A percentile compares a stretch with the other conserved stretches of the same genome.
These are phyloP conservation scores for Myriosclerotinia scirpicola DNA, from an alignment of 2,329 filamentous ascomycete genomes.

Conservation along the genomic window DNA sequence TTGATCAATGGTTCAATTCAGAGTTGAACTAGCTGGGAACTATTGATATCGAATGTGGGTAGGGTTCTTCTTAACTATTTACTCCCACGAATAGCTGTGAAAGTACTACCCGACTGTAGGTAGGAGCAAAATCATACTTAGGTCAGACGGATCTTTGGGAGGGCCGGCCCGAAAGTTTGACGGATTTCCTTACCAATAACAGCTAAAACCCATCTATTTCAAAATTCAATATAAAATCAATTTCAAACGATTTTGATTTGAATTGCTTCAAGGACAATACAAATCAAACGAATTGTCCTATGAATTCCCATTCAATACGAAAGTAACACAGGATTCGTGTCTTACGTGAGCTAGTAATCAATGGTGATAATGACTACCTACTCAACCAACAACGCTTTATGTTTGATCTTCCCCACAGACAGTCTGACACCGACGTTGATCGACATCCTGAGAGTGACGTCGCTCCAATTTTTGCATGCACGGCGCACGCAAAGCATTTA, in stretches of 20 bases:
- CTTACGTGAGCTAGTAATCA: background rate
- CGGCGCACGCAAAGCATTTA: background rate
- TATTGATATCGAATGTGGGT: background rate
- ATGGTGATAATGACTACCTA: background rate
- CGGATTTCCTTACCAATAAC: too few relatives aligned
- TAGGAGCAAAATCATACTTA: too few relatives aligned
- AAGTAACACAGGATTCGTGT: too few relatives aligned
- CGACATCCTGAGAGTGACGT: background rate
- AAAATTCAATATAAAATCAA: too few relatives aligned
- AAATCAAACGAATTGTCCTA: background rate
- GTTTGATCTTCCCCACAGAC: background rate
- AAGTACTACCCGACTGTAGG: too few relatives aligned
- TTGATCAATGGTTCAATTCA: background rate
- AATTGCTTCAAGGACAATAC: background rate
- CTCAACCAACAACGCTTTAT: background rate
- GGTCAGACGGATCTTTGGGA: too few relatives aligned
- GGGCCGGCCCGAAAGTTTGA: too few relatives aligned
- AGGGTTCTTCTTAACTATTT: background rate
- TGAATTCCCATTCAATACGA: too few relatives aligned
- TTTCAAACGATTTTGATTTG: too few relatives aligned
- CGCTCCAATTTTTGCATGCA: slow-evolving; percentile 1
- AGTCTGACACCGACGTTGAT: background rate
- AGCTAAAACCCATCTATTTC: too few relatives aligned
- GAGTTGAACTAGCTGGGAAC: background rate
- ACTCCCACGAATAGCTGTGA: too few relatives aligned